phyloP scores from a whole-genome alignment of 768 basidiomycete genomes.

The Pleurotus salmoneostramineus region DNA sequence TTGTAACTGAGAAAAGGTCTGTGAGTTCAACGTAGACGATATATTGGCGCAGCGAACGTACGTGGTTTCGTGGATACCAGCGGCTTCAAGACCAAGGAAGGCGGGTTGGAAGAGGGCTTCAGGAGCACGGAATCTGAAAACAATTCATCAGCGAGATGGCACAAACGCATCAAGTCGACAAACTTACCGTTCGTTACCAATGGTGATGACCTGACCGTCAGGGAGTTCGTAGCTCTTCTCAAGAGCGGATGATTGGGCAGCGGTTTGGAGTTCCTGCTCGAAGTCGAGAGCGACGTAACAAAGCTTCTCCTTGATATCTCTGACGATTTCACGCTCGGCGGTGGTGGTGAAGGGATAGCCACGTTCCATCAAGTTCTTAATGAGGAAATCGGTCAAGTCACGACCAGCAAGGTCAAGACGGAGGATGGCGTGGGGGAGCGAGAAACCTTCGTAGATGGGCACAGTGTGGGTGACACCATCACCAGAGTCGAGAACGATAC shows the following conservation, averaged over 20 bases:
- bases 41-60: slow-evolving; percentile 20
- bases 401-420: slow-evolving; percentile 91
- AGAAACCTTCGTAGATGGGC: slow-evolving; percentile 93
- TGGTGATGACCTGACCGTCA: slow-evolving; percentile 75
- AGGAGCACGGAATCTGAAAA: slow-evolving; percentile 75
- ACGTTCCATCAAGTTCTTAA: slow-evolving; percentile 60
- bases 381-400: slow-evolving; percentile 78
- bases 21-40: not conserved
- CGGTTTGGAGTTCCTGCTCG: slow-evolving; percentile 74
- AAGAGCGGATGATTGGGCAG: slow-evolving; percentile 61
- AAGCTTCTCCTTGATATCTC: slow-evolving; percentile 77
- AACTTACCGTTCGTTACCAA: slow-evolving; percentile 58
- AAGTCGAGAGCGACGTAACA: slow-evolving; percentile 79
- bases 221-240: slow-evolving; percentile 72
- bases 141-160: slow-evolving; percentile 50
- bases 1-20: slow-evolving; percentile 55
- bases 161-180: slow-evolving; percentile 30
- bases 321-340: slow-evolving; percentile 67
- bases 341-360: slow-evolving; percentile 74
- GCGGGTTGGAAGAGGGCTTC: slow-evolving; percentile 95
- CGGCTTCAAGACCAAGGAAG: slow-evolving; percentile 82
- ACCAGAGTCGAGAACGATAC: slow-evolving; percentile 92
- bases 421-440: slow-evolving; percentile 88
- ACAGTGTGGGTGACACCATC: slow-evolving; percentile 96
- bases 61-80: slow-evolving; percentile 91